Conservation (phyloP, 106 monocot genomes). For the Dioscorea alata region DNA sequence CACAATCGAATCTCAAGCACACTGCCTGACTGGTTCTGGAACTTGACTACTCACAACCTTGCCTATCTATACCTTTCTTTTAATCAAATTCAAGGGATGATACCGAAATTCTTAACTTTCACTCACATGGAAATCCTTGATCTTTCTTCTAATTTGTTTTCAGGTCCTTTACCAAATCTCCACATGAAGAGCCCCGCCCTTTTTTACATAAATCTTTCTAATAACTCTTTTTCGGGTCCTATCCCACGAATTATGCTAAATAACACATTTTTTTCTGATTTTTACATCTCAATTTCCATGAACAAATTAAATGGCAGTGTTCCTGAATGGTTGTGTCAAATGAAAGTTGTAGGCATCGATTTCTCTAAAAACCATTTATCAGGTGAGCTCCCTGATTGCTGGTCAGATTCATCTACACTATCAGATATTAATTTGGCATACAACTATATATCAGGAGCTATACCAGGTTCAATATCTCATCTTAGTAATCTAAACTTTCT, state of each 20-base stretch:
- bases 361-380: constrained; percentile 4
- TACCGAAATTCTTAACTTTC: neutral
- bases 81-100: constrained; percentile 18
- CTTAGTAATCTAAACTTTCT: no score
- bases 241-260: neutral
- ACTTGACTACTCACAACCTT: neutral
- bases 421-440: no score
- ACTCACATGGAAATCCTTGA: neutral
- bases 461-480: no score
- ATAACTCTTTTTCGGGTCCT: no score
- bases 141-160: no score
- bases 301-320: constrained; percentile 9
- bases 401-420: no score
- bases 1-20: constrained; percentile 8
- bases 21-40: constrained; percentile 30
- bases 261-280: constrained; percentile 13
- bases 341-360: neutral
- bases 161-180: no score
- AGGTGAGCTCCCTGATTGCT: no score
- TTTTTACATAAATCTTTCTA: no score
- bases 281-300: neutral
- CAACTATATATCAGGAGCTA: no score
- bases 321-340: neutral
- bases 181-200: no score
- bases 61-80: constrained; percentile 12